phyloP scores from a whole-genome alignment of 345 rosid species.

The Carallia brachiata region DNA sequence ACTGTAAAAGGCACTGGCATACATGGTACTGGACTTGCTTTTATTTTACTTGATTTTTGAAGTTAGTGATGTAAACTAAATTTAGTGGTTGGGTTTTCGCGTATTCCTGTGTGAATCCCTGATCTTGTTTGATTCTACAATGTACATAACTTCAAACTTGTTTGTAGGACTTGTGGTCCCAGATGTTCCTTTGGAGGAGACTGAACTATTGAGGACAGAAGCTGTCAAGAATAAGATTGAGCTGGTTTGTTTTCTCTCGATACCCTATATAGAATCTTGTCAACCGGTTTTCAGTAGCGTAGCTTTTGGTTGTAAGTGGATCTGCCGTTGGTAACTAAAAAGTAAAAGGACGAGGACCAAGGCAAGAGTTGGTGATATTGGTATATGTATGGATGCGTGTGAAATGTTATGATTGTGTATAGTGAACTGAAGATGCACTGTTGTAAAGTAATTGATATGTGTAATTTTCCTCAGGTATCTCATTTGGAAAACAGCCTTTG shows the following conservation, averaged over 20 bases:
- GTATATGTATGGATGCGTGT: too few relatives aligned
- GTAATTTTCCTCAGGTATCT: too few relatives aligned
- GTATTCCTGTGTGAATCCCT: not conserved
- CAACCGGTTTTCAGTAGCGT: not conserved
- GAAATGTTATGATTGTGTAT: too few relatives aligned
- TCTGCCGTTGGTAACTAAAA: too few relatives aligned
- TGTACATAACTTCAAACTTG: not conserved
- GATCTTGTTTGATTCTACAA: not conserved
- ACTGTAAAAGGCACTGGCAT: slow-evolving; percentile 60
- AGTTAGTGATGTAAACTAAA: too few relatives aligned
- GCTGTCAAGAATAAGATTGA: slow-evolving; percentile 73
- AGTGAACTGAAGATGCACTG: too few relatives aligned
- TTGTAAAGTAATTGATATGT: too few relatives aligned
- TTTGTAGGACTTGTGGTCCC: slow-evolving; percentile 85
- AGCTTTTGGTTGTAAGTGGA: not conserved
- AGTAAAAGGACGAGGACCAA: too few relatives aligned
- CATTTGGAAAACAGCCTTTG: too few relatives aligned
- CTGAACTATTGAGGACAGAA: slow-evolving; percentile 67
- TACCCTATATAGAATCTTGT: not conserved
- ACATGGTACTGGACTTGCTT: slow-evolving; percentile 44
- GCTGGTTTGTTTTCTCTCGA: slow-evolving; percentile 38
- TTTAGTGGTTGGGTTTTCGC: not conserved
- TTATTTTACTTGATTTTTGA: slow-evolving; percentile 7
- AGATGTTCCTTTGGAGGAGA: slow-evolving; percentile 95
- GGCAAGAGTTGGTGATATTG: too few relatives aligned